phyloP scores from a whole-genome alignment of 257 asterid species.

The Datura wrightii region DNA sequence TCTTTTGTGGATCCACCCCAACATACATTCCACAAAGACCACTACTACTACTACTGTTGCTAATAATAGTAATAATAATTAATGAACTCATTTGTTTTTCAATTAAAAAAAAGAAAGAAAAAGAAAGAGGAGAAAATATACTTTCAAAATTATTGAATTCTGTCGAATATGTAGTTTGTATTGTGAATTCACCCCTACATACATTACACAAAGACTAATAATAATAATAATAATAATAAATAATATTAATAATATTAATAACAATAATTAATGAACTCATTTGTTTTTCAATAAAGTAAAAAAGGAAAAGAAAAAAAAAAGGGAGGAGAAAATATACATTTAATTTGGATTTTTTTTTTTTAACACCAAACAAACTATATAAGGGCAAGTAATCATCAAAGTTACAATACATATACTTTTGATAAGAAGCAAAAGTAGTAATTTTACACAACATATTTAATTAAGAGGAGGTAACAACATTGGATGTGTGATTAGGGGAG shows the following conservation, averaged over 20 bases:
- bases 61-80: too few relatives aligned
- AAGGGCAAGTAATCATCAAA: not conserved
- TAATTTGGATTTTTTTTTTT: not conserved
- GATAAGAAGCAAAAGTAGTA: constrained; percentile 13
- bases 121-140: too few relatives aligned
- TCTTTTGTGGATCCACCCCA: not conserved
- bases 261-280: not conserved
- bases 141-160: not conserved
- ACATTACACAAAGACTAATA: not conserved
- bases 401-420: not conserved
- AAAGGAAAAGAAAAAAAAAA: not conserved
- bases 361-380: not conserved
- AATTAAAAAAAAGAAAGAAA: too few relatives aligned
- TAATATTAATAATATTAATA: not conserved
- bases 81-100: too few relatives aligned
- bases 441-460: not conserved
- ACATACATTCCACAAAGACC: too few relatives aligned
- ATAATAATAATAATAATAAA: not conserved
- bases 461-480: not conserved
- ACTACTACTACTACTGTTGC: too few relatives aligned
- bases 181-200: not conserved
- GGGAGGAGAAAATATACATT: not conserved
- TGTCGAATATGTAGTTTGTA: not conserved
- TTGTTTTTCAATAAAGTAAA: not conserved
- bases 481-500: constrained; percentile 17